These are phyloP conservation scores for Stenogyne calaminthoides DNA, from an alignment of 305 asterid genomes.

Conservation along the genomic window DNA sequence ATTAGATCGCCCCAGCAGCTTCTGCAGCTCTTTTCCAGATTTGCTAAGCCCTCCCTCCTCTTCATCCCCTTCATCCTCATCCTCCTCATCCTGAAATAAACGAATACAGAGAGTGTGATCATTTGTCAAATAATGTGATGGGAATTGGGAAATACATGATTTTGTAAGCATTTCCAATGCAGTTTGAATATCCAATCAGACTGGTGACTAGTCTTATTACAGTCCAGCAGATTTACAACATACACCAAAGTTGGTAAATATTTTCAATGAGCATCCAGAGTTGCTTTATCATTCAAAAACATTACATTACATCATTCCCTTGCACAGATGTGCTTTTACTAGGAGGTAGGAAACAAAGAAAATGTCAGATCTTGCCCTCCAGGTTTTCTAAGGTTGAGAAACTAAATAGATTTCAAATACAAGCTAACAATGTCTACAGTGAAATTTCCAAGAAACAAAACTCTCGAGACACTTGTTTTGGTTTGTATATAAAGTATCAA, in stretches of 20 bases:
- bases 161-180: neutral
- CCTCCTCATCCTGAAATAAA: conserved; percentile 82
- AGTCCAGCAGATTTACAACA: neutral
- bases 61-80: conserved; percentile 79
- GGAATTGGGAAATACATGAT: conserved; percentile 3
- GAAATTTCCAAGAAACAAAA: neutral
- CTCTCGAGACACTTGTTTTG: conserved; percentile 3
- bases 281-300: neutral
- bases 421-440: conserved; percentile 1
- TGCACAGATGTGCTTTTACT: neutral
- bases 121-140: conserved; percentile 7
- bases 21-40: conserved; percentile 97
- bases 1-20: conserved; percentile 82
- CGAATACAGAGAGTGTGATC: conserved; percentile 4
- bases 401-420: neutral
- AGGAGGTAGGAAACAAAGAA: conserved; percentile 1
- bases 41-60: conserved; percentile 87
- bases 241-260: conserved; percentile 1
- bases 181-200: conserved; percentile 11
- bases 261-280: neutral
- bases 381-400: conserved; percentile 3
- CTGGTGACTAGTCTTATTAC: neutral
- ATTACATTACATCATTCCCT: neutral
- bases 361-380: neutral
- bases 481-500: neutral